Evolutionary conservation across 2,329 filamentous ascomycete species (phyloP).

Genomic region (Pseudogymnoascus sp.): DNA sequence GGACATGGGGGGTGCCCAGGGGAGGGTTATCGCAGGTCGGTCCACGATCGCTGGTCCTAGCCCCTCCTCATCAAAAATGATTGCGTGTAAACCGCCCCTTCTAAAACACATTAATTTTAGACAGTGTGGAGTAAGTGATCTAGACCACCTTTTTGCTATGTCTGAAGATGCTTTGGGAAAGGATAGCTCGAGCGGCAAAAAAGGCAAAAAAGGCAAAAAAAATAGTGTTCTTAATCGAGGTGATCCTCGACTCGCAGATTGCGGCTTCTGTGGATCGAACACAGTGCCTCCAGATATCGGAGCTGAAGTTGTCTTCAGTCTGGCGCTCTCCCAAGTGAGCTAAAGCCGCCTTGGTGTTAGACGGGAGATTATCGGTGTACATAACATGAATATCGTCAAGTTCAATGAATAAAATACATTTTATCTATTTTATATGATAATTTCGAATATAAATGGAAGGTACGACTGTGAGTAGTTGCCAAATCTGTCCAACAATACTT

Average conservation of each 20-base stretch:
- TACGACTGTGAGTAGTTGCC: neutral
- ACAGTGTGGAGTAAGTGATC: neutral
- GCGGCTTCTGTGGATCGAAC: conserved; percentile 18
- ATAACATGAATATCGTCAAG: neutral
- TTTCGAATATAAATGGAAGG: neutral
- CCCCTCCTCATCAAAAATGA: neutral
- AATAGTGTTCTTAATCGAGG: conserved; percentile 13
- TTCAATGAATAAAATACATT: neutral
- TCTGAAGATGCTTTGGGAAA: neutral
- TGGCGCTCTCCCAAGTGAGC: conserved; percentile 17
- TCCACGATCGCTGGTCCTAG: neutral
- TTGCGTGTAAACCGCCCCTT: neutral
- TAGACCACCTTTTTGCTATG: neutral
- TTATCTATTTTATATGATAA: neutral
- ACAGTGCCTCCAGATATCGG: conserved; percentile 15
- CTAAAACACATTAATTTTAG: neutral
- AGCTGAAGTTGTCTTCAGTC: conserved; percentile 16
- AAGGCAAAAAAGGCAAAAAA: conserved; percentile 13
- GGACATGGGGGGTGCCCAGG: neutral
- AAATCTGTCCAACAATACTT: neutral
- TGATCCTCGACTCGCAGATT: conserved; percentile 14
- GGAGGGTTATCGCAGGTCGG: neutral
- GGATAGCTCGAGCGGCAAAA: neutral
- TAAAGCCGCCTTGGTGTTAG: conserved; percentile 15
- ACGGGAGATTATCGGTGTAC: neutral